Percentiles rank a stretch among this genome's conserved stretches.
phyloP scores from a whole-genome alignment of 164 flowering plant species.

The Aristolochia californica region DNA sequence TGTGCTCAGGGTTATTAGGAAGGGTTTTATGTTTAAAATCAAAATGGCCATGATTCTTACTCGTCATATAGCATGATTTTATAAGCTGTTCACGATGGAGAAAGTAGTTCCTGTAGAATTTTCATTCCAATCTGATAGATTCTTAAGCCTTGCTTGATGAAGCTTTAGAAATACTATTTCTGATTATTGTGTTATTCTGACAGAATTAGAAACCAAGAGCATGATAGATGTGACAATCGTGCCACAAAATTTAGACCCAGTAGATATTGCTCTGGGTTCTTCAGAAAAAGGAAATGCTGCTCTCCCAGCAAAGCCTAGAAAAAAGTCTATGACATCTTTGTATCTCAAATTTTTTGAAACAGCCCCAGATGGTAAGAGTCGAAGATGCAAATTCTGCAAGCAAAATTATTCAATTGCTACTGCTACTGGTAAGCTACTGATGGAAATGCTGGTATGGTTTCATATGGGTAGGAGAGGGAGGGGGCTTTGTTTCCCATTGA shows the following conservation, averaged over 20 bases:
- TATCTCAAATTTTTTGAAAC: constrained; percentile 90
- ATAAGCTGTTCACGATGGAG: no score
- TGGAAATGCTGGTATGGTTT: no score
- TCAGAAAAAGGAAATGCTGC: constrained; percentile 52
- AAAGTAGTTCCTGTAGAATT: no score
- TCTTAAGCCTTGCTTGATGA: no score
- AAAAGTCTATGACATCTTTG: constrained; percentile 92
- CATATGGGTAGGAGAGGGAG: no score
- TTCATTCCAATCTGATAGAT: no score
- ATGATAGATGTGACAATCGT: constrained; percentile 57
- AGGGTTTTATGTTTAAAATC: no score
- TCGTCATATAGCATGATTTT: no score
- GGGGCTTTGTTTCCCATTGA: no score
- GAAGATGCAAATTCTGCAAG: constrained; percentile 92
- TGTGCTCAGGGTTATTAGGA: no score
- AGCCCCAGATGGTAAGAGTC: constrained; percentile 79
- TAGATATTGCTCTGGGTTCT: constrained; percentile 51
- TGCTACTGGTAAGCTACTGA: constrained; percentile 62
- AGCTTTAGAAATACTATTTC: neutral
- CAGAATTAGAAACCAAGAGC: constrained; percentile 70
- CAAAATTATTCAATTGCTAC: constrained; percentile 93
- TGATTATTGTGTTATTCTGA: constrained; percentile 5
- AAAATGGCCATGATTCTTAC: no score
- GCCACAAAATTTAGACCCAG: constrained; percentile 35
- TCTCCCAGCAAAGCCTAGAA: constrained; percentile 51